phyloP scores from a whole-genome alignment of 129 eudicot species.

The Arctium lappa region DNA sequence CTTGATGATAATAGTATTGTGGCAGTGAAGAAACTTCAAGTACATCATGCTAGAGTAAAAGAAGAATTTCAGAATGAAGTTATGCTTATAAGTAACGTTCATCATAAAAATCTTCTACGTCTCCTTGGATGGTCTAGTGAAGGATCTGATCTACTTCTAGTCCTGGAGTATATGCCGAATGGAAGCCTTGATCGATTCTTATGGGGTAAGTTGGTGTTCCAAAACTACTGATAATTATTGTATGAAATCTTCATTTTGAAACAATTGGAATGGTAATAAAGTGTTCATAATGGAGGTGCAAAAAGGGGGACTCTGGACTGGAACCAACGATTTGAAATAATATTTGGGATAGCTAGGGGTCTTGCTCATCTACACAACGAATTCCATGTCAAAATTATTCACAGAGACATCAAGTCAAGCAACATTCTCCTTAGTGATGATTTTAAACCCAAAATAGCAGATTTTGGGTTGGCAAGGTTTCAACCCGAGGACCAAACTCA shows the following conservation, averaged over 20 bases:
- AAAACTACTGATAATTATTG: not conserved
- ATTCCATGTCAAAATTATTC: slow-evolving; percentile 61
- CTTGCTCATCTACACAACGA: slow-evolving; percentile 70
- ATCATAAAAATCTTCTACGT: slow-evolving; percentile 68
- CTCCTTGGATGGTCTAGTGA: slow-evolving; percentile 57
- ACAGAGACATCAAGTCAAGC: slow-evolving; percentile 64
- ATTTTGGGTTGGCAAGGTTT: slow-evolving; percentile 72
- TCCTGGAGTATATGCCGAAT: slow-evolving; percentile 63
- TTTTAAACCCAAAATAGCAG: slow-evolving; percentile 64
- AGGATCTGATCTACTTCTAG: slow-evolving; percentile 62
- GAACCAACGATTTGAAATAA: slow-evolving; percentile 58
- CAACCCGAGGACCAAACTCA: slow-evolving; percentile 58
- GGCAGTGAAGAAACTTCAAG: slow-evolving; percentile 56
- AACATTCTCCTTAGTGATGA: slow-evolving; percentile 54
- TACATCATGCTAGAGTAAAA: slow-evolving; percentile 39
- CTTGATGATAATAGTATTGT: slow-evolving; percentile 52
- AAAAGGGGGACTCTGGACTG: slow-evolving; percentile 47
- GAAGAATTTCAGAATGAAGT: slow-evolving; percentile 63
- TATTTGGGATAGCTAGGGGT: slow-evolving; percentile 62
- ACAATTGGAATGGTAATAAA: not conserved
- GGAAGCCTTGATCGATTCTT: slow-evolving; percentile 65
- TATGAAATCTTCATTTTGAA: not conserved
- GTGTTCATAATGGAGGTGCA: slow-evolving; percentile 36
- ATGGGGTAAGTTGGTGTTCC: slow-evolving; percentile 43
- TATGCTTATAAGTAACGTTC: slow-evolving; percentile 65